Evolutionary conservation across 2,329 filamentous ascomycete genomes (phyloP).

Genomic region (Colletotrichum falcatum): DNA sequence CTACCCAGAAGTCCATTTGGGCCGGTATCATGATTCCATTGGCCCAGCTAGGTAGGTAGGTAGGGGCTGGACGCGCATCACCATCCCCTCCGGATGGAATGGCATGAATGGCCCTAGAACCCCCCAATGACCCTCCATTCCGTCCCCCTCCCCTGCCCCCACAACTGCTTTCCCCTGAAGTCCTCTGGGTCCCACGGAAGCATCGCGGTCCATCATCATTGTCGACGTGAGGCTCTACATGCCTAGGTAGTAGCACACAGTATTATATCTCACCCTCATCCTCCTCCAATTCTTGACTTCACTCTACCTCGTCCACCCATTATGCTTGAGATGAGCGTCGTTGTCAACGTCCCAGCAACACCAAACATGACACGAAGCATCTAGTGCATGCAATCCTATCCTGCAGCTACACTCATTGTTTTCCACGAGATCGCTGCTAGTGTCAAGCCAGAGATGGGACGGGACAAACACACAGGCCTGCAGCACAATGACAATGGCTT

Average conservation of each 20-base stretch:
- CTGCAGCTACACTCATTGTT: background rate
- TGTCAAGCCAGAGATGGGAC: background rate
- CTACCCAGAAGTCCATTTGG: background rate
- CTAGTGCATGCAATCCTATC: too few relatives aligned
- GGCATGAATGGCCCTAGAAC: slow-evolving; percentile 25
- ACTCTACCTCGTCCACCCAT: background rate
- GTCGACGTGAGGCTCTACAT: background rate
- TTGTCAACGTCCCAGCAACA: background rate
- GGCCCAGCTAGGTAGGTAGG: background rate
- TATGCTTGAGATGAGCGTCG: background rate
- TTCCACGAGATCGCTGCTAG: background rate
- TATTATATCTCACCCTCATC: slow-evolving; percentile 12
- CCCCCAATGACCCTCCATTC: slow-evolving; percentile 10
- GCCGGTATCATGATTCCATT: slow-evolving; percentile 13
- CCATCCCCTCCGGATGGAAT: slow-evolving; percentile 35
- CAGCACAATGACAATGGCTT: slow-evolving; percentile 21
- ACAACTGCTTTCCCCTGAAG: slow-evolving; percentile 33
- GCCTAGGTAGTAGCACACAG: too few relatives aligned
- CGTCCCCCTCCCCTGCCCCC: slow-evolving; percentile 31
- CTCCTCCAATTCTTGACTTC: background rate
- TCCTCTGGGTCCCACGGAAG: slow-evolving; percentile 18
- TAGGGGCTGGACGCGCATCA: slow-evolving; percentile 25
- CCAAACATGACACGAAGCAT: background rate
- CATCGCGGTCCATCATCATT: slow-evolving; percentile 15
- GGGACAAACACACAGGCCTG: background rate